Percentiles rank a stretch among this genome's conserved stretches.
phyloP scores from a whole-genome alignment of 1,284 basidiomycete species.

The Heterobasidion annosum region DNA sequence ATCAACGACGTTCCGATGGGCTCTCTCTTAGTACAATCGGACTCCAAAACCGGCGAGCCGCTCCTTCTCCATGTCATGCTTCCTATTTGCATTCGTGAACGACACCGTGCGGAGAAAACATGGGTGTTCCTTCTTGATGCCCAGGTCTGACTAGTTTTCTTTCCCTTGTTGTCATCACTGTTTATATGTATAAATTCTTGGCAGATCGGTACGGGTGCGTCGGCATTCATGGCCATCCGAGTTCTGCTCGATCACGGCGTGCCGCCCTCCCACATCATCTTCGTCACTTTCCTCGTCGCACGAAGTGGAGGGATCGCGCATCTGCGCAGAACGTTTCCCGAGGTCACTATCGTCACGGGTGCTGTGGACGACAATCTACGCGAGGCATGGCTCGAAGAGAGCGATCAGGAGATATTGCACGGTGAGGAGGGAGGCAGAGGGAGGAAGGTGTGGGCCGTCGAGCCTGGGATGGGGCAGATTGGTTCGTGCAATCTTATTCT shows the following conservation, averaged over 20 bases:
- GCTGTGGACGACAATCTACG: conserved; percentile 70
- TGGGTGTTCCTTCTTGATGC: conserved; percentile 92
- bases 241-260: conserved; percentile 95
- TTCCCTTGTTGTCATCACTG: not conserved
- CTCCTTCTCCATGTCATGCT: conserved; percentile 78
- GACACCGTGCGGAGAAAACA: conserved; percentile 54
- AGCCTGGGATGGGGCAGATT: conserved; percentile 79
- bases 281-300: conserved; percentile 85
- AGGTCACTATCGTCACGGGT: conserved; percentile 74
- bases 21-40: conserved; percentile 86
- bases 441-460: conserved; percentile 65
- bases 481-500: conserved; percentile 31
- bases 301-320: conserved; percentile 72
- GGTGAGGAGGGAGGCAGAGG: conserved; percentile 26
- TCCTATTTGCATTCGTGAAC: conserved; percentile 61
- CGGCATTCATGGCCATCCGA: conserved; percentile 96
- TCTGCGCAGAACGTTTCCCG: conserved; percentile 76
- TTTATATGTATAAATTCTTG: not conserved
- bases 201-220: conserved; percentile 90
- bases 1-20: conserved; percentile 85
- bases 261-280: conserved; percentile 73
- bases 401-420: conserved; percentile 26
- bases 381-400: conserved; percentile 60
- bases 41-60: conserved; percentile 80
- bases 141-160: conserved; percentile 44